phyloP scores from a whole-genome alignment of 2,329 filamentous ascomycete genomes.

The Venturia aucupariae region DNA sequence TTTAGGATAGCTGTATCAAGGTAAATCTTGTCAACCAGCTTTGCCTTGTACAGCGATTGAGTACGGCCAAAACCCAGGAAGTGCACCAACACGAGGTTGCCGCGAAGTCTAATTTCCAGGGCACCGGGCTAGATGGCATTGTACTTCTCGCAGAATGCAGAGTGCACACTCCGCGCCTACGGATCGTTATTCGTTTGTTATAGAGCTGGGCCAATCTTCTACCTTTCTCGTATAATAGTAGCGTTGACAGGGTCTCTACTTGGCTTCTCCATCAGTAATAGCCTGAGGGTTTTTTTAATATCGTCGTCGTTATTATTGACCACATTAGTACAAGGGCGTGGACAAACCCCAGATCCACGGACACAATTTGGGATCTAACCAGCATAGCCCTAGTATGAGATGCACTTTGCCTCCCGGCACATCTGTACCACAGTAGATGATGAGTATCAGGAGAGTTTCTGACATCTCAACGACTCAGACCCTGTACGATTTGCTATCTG shows the following conservation, averaged over 20 bases:
- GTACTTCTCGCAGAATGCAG: neutral
- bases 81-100: neutral
- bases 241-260: neutral
- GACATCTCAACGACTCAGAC: too few relatives aligned
- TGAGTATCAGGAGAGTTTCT: neutral
- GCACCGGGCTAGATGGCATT: neutral
- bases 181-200: too few relatives aligned
- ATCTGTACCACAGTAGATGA: too few relatives aligned
- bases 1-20: neutral
- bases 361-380: too few relatives aligned
- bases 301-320: neutral
- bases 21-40: too few relatives aligned
- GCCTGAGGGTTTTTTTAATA: neutral
- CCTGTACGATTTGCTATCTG: too few relatives aligned
- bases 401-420: neutral
- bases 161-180: neutral
- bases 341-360: neutral
- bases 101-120: neutral
- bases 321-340: neutral
- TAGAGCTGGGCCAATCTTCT: neutral
- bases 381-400: neutral
- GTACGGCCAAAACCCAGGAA: neutral
- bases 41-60: neutral
- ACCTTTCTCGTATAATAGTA: neutral
- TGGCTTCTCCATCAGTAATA: too few relatives aligned